Evolutionary conservation across 805 yeast genomes (phyloP).

Genomic region (Pichia ethanolica): DNA sequence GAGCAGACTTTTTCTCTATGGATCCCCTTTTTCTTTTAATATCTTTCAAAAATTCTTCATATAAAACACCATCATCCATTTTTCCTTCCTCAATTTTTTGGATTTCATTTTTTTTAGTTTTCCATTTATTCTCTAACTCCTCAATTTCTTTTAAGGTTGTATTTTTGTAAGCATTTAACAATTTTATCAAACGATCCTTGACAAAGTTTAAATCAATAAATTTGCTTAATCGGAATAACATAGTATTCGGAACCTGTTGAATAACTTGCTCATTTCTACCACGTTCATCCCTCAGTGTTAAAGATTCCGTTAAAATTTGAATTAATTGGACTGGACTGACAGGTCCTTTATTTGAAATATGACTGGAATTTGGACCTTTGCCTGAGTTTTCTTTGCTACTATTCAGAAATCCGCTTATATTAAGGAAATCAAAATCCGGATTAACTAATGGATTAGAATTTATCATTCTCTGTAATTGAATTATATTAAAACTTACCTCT

Average conservation of each 20-base stretch:
- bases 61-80: conserved; percentile 29
- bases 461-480: conserved; percentile 29
- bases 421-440: conserved; percentile 28
- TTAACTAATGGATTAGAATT: conserved; percentile 31
- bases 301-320: conserved; percentile 29
- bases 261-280: conserved; percentile 25
- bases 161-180: conserved; percentile 27
- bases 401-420: conserved; percentile 24
- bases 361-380: neutral
- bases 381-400: conserved; percentile 9
- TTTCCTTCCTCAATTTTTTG: conserved; percentile 35
- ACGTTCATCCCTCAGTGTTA: conserved; percentile 24
- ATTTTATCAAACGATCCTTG: conserved; percentile 28
- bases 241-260: conserved; percentile 28
- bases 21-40: conserved; percentile 14
- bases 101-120: conserved; percentile 30
- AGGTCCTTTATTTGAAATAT: conserved; percentile 3
- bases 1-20: neutral
- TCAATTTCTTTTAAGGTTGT: conserved; percentile 30
- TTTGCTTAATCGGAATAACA: conserved; percentile 27
- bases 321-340: conserved; percentile 30
- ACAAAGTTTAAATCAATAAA: conserved; percentile 26
- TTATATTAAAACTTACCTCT: conserved; percentile 30
- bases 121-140: conserved; percentile 32
- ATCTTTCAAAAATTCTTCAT: conserved; percentile 19